A percentile compares a stretch with the other conserved stretches of the same genome.
These are phyloP conservation scores for Fusarium tricinctum DNA, from an alignment of 2,329 filamentous ascomycete genomes.

Conservation along the genomic window DNA sequence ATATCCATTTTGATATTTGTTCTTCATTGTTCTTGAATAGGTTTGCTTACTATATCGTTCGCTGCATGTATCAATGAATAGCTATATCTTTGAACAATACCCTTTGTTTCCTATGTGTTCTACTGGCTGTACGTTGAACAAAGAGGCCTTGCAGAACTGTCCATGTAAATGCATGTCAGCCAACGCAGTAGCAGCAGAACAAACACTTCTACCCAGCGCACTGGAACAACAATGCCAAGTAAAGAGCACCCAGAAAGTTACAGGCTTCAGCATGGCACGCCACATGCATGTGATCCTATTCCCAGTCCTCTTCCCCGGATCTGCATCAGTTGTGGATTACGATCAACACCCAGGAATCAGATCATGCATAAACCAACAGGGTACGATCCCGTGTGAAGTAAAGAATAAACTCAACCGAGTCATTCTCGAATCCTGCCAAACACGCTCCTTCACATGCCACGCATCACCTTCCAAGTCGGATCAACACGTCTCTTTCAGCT, in stretches of 20 bases:
- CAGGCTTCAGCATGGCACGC: neutral
- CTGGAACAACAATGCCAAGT: neutral
- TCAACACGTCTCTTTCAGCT: neutral
- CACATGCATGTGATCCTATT: neutral
- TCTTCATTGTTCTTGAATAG: neutral
- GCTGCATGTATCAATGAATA: neutral
- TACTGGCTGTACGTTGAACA: neutral
- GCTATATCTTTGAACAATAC: neutral
- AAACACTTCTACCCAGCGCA: neutral
- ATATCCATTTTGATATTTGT: neutral
- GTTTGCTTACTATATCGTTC: neutral
- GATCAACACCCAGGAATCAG: neutral
- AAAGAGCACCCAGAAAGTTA: neutral
- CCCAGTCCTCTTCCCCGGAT: conserved; percentile 10
- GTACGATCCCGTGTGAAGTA: neutral
- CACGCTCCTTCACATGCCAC: neutral
- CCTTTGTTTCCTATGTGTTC: neutral
- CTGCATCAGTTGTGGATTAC: neutral
- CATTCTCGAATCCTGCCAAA: neutral
- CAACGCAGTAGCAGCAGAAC: neutral
- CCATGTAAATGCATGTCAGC: neutral
- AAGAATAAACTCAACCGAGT: neutral
- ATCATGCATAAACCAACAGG: neutral
- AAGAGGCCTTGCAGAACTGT: neutral
- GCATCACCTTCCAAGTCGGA: neutral